Conservation (phyloP, 2,329 filamentous ascomycete genomes). For the Colletotrichum australisinense region DNA sequence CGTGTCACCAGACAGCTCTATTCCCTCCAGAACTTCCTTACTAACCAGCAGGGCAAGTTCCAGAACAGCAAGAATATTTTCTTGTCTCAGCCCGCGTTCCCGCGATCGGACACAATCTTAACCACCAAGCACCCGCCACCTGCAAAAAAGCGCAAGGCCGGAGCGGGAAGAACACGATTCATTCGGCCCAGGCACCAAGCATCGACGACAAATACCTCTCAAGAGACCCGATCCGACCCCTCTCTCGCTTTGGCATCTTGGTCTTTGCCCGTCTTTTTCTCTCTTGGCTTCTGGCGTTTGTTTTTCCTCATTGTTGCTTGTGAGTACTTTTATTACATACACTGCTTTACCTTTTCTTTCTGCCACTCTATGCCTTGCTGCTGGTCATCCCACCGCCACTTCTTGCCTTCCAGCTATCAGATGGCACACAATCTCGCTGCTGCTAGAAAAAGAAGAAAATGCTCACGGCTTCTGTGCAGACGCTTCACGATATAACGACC, state of each 20-base stretch:
- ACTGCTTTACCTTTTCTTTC: slow-evolving; percentile 5
- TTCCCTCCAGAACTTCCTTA: not conserved
- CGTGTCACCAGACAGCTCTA: slow-evolving; percentile 18
- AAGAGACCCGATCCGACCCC: not conserved
- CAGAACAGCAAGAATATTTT: not conserved
- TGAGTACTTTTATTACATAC: slow-evolving; percentile 5
- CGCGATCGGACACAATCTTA: slow-evolving; percentile 12
- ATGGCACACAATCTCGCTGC: not conserved
- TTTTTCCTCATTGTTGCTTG: slow-evolving; percentile 32
- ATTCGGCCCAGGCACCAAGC: not conserved
- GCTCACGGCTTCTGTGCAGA: slow-evolving; percentile 26
- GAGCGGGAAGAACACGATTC: slow-evolving; percentile 6
- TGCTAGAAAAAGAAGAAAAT: not conserved
- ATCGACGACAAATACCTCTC: slow-evolving; percentile 15
- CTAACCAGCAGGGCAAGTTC: slow-evolving; percentile 18
- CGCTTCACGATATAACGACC: slow-evolving; percentile 45
- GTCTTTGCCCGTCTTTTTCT: slow-evolving; percentile 11
- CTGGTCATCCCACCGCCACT: not conserved
- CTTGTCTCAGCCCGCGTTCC: slow-evolving; percentile 10
- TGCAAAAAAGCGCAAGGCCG: slow-evolving; percentile 20
- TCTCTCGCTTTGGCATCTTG: slow-evolving; percentile 24
- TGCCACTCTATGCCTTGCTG: not conserved
- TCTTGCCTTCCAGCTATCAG: not conserved
- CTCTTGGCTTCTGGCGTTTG: slow-evolving; percentile 36
- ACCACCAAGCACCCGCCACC: not conserved